Evolutionary conservation across 2,329 filamentous ascomycete genomes (phyloP).

Genomic region (Aspergillus sp.): DNA sequence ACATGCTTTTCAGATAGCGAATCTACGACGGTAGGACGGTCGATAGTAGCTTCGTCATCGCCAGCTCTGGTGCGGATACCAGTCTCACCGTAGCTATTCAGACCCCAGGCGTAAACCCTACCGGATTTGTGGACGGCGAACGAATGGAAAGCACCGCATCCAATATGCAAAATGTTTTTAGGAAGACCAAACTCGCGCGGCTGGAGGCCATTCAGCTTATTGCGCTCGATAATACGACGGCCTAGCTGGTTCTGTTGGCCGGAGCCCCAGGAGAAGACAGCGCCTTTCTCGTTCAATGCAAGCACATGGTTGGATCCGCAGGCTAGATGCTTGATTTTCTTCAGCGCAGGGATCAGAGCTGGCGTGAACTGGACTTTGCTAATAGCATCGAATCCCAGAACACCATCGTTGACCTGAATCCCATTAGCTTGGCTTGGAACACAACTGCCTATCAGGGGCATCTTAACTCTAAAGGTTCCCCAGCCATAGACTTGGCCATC

Average conservation of each 20-base stretch:
- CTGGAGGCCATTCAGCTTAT: constrained; percentile 44
- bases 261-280: constrained; percentile 56
- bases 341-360: constrained; percentile 41
- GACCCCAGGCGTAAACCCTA: constrained; percentile 69
- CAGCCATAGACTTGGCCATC: constrained; percentile 53
- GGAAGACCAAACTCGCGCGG: constrained; percentile 51
- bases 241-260: constrained; percentile 63
- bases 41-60: constrained; percentile 60
- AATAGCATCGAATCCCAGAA: constrained; percentile 47
- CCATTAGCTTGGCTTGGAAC: constrained; percentile 4
- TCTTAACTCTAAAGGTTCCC: constrained; percentile 49
- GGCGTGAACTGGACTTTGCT: constrained; percentile 38
- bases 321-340: constrained; percentile 46
- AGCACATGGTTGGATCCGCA: constrained; percentile 50
- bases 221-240: constrained; percentile 52
- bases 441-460: constrained; percentile 2
- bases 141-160: constrained; percentile 69
- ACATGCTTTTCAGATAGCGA: constrained; percentile 57
- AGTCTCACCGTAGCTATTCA: constrained; percentile 80
- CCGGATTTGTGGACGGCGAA: constrained; percentile 63
- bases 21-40: constrained; percentile 58
- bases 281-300: constrained; percentile 49
- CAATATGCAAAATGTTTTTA: constrained; percentile 51
- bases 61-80: constrained; percentile 56
- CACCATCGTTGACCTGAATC: constrained; percentile 51